Evolutionary conservation across 2,329 filamentous ascomycete species (phyloP).

Genomic region (Penicillium sumatraense): DNA sequence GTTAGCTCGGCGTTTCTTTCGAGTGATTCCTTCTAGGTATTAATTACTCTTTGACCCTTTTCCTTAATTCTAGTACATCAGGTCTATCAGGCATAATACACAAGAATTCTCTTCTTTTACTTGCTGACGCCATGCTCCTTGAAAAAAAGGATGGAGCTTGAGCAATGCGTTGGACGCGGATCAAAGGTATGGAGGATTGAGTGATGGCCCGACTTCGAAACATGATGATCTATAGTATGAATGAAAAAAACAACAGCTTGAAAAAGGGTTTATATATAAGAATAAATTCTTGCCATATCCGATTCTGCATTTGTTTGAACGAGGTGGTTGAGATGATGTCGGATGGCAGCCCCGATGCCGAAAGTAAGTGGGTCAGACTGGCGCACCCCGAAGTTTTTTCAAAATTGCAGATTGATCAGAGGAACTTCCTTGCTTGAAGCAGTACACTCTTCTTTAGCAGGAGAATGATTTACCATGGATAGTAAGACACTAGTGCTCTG

Average conservation of each 20-base stretch:
- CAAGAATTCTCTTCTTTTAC: constrained; percentile 12
- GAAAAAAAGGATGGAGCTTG: neutral
- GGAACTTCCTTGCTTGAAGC: too few relatives aligned
- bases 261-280: too few relatives aligned
- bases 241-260: too few relatives aligned
- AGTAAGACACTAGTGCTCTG: too few relatives aligned
- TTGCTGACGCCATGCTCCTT: neutral
- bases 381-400: too few relatives aligned
- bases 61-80: constrained; percentile 11
- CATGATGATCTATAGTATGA: neutral
- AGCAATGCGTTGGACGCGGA: neutral
- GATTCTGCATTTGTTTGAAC: neutral
- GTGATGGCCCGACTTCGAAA: neutral
- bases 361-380: neutral
- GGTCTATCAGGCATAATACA: constrained; percentile 21
- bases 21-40: neutral
- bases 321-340: neutral
- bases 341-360: neutral
- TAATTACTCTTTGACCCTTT: constrained; percentile 15
- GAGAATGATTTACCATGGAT: too few relatives aligned
- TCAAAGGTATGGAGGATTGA: neutral
- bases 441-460: too few relatives aligned
- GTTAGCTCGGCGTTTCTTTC: neutral
- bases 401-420: neutral
- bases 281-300: neutral